A percentile compares a stretch with the other conserved stretches of the same genome.
Evolutionary conservation across 2,329 filamentous ascomycete species (phyloP).

Genomic region (Leptographium procerum): DNA sequence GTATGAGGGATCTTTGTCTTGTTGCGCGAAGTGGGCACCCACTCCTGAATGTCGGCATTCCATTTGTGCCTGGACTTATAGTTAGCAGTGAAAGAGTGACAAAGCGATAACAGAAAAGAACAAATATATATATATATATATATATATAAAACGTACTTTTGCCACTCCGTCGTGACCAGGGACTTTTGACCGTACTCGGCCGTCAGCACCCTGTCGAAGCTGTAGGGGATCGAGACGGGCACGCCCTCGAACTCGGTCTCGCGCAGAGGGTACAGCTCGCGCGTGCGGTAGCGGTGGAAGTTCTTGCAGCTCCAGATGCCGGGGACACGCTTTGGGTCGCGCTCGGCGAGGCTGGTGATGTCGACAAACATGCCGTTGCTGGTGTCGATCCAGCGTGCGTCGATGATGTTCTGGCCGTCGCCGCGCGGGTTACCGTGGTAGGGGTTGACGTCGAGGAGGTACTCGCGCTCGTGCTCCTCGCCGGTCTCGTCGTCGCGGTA

Average conservation of each 20-base stretch:
- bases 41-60: slow-evolving; percentile 45
- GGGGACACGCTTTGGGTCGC: slow-evolving; percentile 44
- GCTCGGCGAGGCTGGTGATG: slow-evolving; percentile 65
- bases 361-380: slow-evolving; percentile 71
- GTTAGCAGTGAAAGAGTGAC: neutral
- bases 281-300: slow-evolving; percentile 56
- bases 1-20: neutral
- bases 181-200: slow-evolving; percentile 56
- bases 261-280: slow-evolving; percentile 68
- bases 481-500: slow-evolving; percentile 29
- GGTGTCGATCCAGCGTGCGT: slow-evolving; percentile 72
- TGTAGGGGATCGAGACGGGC: slow-evolving; percentile 56
- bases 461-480: slow-evolving; percentile 34
- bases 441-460: slow-evolving; percentile 69
- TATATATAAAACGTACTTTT: slow-evolving; percentile 37
- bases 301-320: slow-evolving; percentile 74
- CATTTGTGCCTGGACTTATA: slow-evolving; percentile 47
- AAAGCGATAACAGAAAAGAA: neutral
- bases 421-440: slow-evolving; percentile 50
- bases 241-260: slow-evolving; percentile 66
- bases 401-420: slow-evolving; percentile 67
- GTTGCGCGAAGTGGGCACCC: slow-evolving; percentile 24
- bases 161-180: slow-evolving; percentile 47
- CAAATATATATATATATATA: neutral
- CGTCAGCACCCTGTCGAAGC: slow-evolving; percentile 52